Conservation (phyloP, 768 basidiomycete genomes). For the Russula virescens region DNA sequence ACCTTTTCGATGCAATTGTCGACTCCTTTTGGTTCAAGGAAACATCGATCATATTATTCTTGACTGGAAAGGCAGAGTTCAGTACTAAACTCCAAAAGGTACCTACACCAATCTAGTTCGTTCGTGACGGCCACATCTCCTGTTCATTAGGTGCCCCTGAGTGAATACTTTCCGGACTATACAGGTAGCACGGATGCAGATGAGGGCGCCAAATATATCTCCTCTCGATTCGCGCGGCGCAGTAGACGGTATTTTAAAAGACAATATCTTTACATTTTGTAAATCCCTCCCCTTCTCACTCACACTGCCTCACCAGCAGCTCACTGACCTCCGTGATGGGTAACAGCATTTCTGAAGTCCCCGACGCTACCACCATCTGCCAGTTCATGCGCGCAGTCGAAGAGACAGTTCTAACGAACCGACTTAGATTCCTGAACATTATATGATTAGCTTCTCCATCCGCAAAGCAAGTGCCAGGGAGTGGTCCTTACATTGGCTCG, state of each 20-base stretch:
- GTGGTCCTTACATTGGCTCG: no score
- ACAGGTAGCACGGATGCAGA: conserved; percentile 40
- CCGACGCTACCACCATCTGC: no score
- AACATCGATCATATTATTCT: conserved; percentile 38
- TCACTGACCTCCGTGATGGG: no score
- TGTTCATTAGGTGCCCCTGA: conserved; percentile 26
- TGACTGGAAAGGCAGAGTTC: conserved; percentile 44
- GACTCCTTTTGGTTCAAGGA: conserved; percentile 46
- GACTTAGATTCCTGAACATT: no score
- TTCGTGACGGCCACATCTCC: background rate
- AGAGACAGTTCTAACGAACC: no score
- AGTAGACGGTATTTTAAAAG: conserved; percentile 36
- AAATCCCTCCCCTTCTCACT: background rate
- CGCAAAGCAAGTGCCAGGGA: no score
- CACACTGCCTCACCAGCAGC: no score
- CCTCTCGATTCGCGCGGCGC: conserved; percentile 43
- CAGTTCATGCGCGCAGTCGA: no score
- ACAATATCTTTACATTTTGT: conserved; percentile 66
- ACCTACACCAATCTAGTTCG: background rate
- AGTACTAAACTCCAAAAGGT: conserved; percentile 43
- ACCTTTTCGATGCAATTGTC: conserved; percentile 46
- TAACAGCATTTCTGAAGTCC: no score
- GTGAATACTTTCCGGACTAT: conserved; percentile 39
- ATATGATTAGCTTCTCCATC: no score
- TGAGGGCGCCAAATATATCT: conserved; percentile 42